Evolutionary conservation across 768 basidiomycete species (phyloP).

Genomic region (Serendipita sp.): DNA sequence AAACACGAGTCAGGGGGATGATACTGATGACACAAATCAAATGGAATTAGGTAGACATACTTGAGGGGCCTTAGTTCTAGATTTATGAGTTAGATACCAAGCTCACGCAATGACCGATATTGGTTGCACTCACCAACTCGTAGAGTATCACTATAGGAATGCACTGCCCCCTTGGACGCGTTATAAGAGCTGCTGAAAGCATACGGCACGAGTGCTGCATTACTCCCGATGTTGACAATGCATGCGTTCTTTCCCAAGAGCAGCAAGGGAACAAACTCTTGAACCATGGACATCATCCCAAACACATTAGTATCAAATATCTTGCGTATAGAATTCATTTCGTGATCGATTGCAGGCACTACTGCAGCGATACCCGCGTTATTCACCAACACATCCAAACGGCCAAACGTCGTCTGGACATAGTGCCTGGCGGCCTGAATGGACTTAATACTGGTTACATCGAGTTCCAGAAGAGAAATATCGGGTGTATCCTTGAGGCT

Average conservation of each 20-base stretch:
- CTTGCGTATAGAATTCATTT: constrained; percentile 13
- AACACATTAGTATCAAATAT: constrained; percentile 22
- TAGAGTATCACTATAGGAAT: constrained; percentile 19
- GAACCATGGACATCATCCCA: constrained; percentile 19
- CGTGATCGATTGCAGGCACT: constrained; percentile 16
- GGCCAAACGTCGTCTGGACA: constrained; percentile 12
- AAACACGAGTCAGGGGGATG: neutral
- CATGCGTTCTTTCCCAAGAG: constrained; percentile 11
- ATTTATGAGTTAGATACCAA: neutral
- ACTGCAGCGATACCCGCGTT: constrained; percentile 12
- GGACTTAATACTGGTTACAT: constrained; percentile 14
- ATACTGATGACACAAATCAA: too few relatives aligned
- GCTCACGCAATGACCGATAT: neutral
- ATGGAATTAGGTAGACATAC: constrained; percentile 6
- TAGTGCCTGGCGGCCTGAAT: constrained; percentile 9
- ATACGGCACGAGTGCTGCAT: constrained; percentile 17
- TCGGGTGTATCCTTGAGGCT: constrained; percentile 12
- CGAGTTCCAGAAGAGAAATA: constrained; percentile 13
- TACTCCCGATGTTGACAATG: constrained; percentile 20
- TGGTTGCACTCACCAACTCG: constrained; percentile 11
- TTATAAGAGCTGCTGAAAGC: constrained; percentile 19
- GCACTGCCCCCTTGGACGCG: constrained; percentile 21
- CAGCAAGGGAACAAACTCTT: constrained; percentile 19
- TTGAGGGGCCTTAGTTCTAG: constrained; percentile 21
- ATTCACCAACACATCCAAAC: constrained; percentile 19